phyloP scores from a whole-genome alignment of 1,284 basidiomycete genomes.

The Fomitopsis palustris region DNA sequence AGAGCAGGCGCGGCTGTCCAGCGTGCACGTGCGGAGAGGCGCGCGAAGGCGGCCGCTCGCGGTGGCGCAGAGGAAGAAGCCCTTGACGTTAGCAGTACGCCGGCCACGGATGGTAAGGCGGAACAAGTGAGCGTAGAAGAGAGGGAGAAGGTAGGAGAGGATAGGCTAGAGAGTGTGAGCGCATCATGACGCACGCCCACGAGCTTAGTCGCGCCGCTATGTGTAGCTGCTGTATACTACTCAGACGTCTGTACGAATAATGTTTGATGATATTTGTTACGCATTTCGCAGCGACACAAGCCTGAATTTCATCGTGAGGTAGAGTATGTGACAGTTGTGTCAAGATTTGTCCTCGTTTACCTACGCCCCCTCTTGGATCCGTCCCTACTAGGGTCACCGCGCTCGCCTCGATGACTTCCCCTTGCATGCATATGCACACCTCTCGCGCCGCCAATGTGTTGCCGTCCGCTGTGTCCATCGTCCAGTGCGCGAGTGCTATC shows the following conservation, averaged over 20 bases:
- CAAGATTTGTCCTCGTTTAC: background rate
- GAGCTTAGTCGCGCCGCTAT: constrained; percentile 23
- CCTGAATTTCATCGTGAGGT: too few relatives aligned
- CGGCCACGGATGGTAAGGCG: background rate
- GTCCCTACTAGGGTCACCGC: background rate
- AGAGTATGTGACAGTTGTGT: background rate
- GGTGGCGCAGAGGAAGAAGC: background rate
- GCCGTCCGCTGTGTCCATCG: background rate
- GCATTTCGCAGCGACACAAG: too few relatives aligned
- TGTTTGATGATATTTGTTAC: too few relatives aligned
- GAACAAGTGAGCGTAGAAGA: constrained; percentile 1
- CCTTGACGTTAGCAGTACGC: background rate
- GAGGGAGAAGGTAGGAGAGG: constrained; percentile 4
- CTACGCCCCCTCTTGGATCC: background rate
- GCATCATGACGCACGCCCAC: constrained; percentile 21
- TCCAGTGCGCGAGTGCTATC: background rate
- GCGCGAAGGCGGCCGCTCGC: background rate
- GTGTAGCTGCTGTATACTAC: background rate
- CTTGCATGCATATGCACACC: background rate
- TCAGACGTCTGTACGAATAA: background rate
- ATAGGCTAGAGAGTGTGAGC: constrained; percentile 10
- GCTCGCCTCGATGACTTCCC: background rate
- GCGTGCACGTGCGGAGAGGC: background rate
- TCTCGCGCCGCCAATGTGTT: background rate
- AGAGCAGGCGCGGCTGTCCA: background rate